Evolutionary conservation across 352 stramenopile species (phyloP), one percentile per base, ranked within the genome.

Genomic region (Globisporangium nagaii): DNA sequence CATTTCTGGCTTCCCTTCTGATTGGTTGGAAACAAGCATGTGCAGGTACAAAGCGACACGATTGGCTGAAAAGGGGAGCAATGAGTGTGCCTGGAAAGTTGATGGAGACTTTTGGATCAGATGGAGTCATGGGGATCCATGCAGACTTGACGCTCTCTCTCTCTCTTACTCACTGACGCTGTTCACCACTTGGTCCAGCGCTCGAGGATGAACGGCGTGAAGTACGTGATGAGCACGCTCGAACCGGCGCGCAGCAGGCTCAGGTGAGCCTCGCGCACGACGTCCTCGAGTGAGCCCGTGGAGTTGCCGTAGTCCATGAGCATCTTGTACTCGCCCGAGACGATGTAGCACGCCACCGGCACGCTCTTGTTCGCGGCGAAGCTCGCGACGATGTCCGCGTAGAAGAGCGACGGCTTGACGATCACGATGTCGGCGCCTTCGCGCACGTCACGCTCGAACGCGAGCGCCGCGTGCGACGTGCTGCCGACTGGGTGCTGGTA

Each of bases 281-380:
- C 84, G 39, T 69, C 75, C 53, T 95, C 85, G 34, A 95, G 71
- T 53, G 85, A 92, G 43, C 83, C 60, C 39, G 85, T 90, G 32
- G 79, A 82, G 54, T 83, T 80, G 42, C 83, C 86, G 62, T 96
- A 96, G 70, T 96, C 96, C 70, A 97, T 98, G 49, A 99, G 79
- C 97, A 99, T 99, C 71, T 98, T 97, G 86, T 99, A 99, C 77
- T 99, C 97, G 63, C 97, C 97, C 56, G 90, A 98, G 46, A 99
- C 97, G 65, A 99, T 87, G 82, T 99, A 99, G 56, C 96, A 98
- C 27, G 96, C 93, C 58, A 99, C 96, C 0, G 97, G 97, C 54
- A 99, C 75, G 44, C 80, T 76, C 46, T 95, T 90, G 61, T 88
- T 86, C 56, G 92, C 81, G 31, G 95, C 95, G 35, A 99, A 89